A percentile compares a stretch with the other conserved stretches of the same genome.
Conservation (phyloP, 2,329 filamentous ascomycete genomes). For the Xylaria sp. region DNA sequence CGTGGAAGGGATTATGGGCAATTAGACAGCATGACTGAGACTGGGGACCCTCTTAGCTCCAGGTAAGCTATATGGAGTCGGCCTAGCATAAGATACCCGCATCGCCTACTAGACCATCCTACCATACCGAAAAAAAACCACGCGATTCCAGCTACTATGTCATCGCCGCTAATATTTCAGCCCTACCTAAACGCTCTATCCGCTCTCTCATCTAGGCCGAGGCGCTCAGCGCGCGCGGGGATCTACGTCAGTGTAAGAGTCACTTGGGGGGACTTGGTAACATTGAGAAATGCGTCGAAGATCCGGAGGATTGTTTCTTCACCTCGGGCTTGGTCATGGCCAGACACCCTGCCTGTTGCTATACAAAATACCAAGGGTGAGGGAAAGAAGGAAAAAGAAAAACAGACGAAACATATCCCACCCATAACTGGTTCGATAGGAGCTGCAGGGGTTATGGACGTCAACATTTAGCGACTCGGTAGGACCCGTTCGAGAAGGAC, state of each 20-base stretch:
- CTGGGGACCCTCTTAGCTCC: background rate
- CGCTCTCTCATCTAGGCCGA: background rate
- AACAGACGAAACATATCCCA: background rate
- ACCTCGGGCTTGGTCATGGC: constrained; percentile 1
- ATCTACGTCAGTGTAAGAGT: background rate
- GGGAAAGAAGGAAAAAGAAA: background rate
- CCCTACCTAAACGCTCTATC: constrained; percentile 1
- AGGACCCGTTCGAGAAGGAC: constrained; percentile 24
- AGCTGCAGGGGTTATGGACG: constrained; percentile 21
- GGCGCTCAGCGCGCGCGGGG: background rate
- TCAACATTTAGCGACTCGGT: constrained; percentile 17
- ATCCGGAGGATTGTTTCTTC: too few relatives aligned
- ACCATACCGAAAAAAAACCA: constrained; percentile 4
- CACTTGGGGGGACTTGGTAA: background rate
- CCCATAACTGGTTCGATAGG: constrained; percentile 9
- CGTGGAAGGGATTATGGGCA: constrained; percentile 15
- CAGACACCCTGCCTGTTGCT: background rate
- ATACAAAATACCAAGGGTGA: background rate
- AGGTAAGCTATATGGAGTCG: background rate
- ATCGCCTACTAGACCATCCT: background rate
- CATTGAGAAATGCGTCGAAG: constrained; percentile 2
- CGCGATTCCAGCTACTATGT: constrained; percentile 10
- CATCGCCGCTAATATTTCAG: constrained; percentile 3
- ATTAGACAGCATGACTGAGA: constrained; percentile 32
- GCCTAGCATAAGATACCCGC: background rate